Evolutionary conservation across 495 filamentous ascomycete species (phyloP), one percentile per base, ranked within the genome.

Genomic region (Rostrohypoxylon terebratum): DNA sequence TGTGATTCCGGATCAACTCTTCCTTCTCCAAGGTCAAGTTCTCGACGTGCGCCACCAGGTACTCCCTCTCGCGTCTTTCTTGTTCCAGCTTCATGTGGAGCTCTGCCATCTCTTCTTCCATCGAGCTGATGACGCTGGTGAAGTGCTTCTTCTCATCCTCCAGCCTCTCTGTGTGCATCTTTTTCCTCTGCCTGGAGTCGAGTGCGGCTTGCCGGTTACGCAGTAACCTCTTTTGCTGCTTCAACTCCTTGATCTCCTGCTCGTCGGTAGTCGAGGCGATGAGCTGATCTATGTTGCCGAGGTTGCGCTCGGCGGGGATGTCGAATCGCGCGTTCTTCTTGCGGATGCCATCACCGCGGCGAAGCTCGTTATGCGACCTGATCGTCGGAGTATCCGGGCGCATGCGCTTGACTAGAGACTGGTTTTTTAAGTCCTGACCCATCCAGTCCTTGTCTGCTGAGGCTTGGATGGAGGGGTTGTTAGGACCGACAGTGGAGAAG

Each of bases 271-370:
- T 94, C 80, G 92, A 89, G 34, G 90, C 87, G 82, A 99, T 98
- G 75, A 98, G 83, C 59, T 92, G 88, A 80, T 99, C 96, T 83
- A 99, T 98, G 80, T 97, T 98, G 84, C 87, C 90, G 68, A 98
- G 87, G 72, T 92, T 98, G 47, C 94, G 88, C 83, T 97, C 96
- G 10, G 92, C 90, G 4, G 96, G 96, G 68, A 99, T 98, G 77
- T 98, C 96, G 81, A 99, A 97, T 51, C 96, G 91, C 73, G 95
- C 95, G 75, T 99, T 99, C 91, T 98, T 98, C 90, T 99, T 99
- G 72, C 96, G 90, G 82, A 98, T 97, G 54, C 96, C 96, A 77
- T 97, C 95, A 72, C 94, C 90, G 72, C 94, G 88, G 51, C 88
- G 80, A 78, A 94, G 85, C 58, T 95, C 91, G 63, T 94, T 93